These are phyloP conservation scores for Pseudonitzschia multistriata DNA, from an alignment of 108 stramenopile species.

Conservation along the genomic window DNA sequence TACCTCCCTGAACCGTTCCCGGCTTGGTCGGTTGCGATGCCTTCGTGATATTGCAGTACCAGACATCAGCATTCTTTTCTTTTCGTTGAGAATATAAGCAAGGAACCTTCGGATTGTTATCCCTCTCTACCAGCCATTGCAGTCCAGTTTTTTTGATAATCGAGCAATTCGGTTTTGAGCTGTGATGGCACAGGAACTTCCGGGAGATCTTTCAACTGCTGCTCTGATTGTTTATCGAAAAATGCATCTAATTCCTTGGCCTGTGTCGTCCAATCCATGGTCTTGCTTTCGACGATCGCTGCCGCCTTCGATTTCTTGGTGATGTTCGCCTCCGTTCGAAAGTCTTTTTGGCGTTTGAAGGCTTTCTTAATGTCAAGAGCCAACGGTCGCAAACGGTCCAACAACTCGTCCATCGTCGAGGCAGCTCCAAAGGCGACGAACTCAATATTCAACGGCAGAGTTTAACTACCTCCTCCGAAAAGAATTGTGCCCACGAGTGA, in stretches of 20 bases:
- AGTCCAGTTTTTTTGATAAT: conserved; percentile 53
- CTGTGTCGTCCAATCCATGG: conserved; percentile 8
- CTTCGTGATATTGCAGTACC: conserved; percentile 40
- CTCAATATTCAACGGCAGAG: conserved; percentile 35
- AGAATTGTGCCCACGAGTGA: conserved; percentile 46
- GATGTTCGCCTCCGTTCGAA: conserved; percentile 8
- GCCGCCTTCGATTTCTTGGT: conserved; percentile 4
- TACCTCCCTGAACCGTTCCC: conserved; percentile 33
- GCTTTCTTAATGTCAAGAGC: neutral
- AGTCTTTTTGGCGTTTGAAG: neutral
- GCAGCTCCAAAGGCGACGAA: neutral
- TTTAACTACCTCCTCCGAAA: conserved; percentile 34
- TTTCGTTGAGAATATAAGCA: conserved; percentile 48
- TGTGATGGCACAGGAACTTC: neutral
- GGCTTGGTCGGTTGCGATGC: conserved; percentile 22
- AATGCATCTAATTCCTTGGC: conserved; percentile 8
- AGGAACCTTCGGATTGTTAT: conserved; percentile 35
- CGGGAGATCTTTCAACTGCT: neutral
- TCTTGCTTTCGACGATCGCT: conserved; percentile 2
- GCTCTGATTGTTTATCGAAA: neutral
- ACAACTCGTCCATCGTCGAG: neutral
- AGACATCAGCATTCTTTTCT: conserved; percentile 36
- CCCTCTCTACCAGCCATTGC: conserved; percentile 55
- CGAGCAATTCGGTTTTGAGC: conserved; percentile 24
- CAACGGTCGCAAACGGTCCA: neutral